Evolutionary conservation across 176 grass and related monocot species (phyloP), one percentile per base, ranked within the genome.

Genomic region (Puccinellia tenuiflora): DNA sequence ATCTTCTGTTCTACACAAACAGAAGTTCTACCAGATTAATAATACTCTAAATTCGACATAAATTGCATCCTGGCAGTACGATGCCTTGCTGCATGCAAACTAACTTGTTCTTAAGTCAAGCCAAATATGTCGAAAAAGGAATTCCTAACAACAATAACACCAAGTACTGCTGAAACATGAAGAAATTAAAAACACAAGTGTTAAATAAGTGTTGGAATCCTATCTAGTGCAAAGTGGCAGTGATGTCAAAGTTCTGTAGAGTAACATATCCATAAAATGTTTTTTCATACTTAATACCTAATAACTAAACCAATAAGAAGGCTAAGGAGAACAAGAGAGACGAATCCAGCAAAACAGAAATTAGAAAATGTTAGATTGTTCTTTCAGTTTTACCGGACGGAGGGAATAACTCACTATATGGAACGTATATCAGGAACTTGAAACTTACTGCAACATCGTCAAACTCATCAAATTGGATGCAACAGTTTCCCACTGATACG

Each of bases 391-490:
- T 54, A 48, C 12, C 28, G 16, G 60, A 31, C 28, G 2, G 60
- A 31, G 28, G 60, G 14, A 63, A 63, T 17, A 82, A 78, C 38
- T 30, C 28, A 73, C 52, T 82, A 7, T 72, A 26, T 81, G 21
- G 24, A 3, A n/a, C 45, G 64, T 30, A 73, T n/a, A 86, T 73
- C 35, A 66, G 33, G 42, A 50, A 81, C 51, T 61, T 47, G 66
- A 84, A 89, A 99, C 97, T 87, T 88, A 99, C 97, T 29, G 97
- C 92, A 76, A 99, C 93, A 77, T 94, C 91, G 20, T 92, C 89
- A 73, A 99, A 99, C 85, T 99, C 93, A 73, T 99, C 91, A 79
- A 99, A 59, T 76, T 99, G 78, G 97, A 94, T 31, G 97, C 93
- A 61, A 99, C 91, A 59, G 97, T 90, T 90, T 99, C 97, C 97